Evolutionary conservation across 805 yeast genomes (phyloP).

Genomic region (Sungouiozyma intestinalis): DNA sequence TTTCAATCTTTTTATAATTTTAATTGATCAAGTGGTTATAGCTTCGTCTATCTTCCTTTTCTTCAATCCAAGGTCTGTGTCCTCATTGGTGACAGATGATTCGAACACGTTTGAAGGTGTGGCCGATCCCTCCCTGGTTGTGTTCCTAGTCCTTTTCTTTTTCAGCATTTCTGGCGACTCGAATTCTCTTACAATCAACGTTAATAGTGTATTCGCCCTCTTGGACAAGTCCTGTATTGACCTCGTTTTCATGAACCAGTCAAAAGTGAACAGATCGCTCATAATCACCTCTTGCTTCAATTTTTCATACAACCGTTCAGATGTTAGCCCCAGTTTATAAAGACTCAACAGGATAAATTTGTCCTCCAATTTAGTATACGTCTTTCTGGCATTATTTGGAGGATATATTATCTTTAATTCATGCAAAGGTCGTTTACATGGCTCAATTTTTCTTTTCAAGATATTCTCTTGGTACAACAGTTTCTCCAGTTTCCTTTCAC

Average conservation of each 20-base stretch:
- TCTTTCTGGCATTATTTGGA: slow-evolving; percentile 71
- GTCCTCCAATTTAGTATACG: slow-evolving; percentile 62
- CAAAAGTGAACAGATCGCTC: slow-evolving; percentile 55
- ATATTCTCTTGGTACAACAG: slow-evolving; percentile 45
- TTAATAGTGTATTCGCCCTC: slow-evolving; percentile 54
- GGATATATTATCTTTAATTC: slow-evolving; percentile 62
- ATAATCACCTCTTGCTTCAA: slow-evolving; percentile 53
- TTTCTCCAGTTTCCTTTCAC: slow-evolving; percentile 56
- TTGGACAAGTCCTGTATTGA: slow-evolving; percentile 63
- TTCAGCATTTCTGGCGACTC: slow-evolving; percentile 51
- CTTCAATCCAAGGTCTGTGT: neutral
- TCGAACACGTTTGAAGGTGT: slow-evolving; percentile 7
- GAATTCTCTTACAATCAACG: slow-evolving; percentile 60
- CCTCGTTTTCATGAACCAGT: slow-evolving; percentile 64
- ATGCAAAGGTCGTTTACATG: slow-evolving; percentile 48
- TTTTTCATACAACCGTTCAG: slow-evolving; percentile 49
- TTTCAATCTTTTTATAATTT: neutral
- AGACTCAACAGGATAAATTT: slow-evolving; percentile 52
- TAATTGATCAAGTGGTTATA: neutral
- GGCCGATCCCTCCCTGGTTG: slow-evolving; percentile 13
- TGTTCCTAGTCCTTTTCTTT: slow-evolving; percentile 31
- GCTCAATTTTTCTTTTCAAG: slow-evolving; percentile 42
- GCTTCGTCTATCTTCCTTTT: neutral
- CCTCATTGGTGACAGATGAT: slow-evolving; percentile 4
- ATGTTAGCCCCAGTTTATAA: slow-evolving; percentile 52